A percentile compares a stretch with the other conserved stretches of the same genome.
Conservation (phyloP, 257 asterid species). For the Solanum etuberosum region DNA sequence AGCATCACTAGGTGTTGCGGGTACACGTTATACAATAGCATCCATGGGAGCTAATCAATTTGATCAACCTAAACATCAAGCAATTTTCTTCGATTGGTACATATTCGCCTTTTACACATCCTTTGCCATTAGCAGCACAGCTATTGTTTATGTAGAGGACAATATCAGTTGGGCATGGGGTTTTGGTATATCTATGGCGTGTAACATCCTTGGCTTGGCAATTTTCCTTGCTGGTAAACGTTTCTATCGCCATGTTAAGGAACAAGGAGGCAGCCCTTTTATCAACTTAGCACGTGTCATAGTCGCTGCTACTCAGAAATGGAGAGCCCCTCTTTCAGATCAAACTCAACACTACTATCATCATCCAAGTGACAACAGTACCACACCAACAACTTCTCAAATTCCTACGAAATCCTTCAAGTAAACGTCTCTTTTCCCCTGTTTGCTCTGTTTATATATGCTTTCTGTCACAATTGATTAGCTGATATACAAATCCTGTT, state of each 20-base stretch:
- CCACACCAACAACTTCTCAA: background rate
- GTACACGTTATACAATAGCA: slow-evolving; percentile 21
- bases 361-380: slow-evolving; percentile 3
- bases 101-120: slow-evolving; percentile 13
- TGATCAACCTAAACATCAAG: slow-evolving; percentile 15
- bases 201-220: slow-evolving; percentile 13
- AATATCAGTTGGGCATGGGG: slow-evolving; percentile 27
- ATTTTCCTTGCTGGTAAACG: slow-evolving; percentile 15
- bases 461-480: background rate
- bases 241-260: slow-evolving; percentile 21
- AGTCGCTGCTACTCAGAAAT: slow-evolving; percentile 35
- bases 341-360: slow-evolving; percentile 36
- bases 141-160: slow-evolving; percentile 21
- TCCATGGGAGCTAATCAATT: slow-evolving; percentile 30
- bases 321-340: slow-evolving; percentile 21
- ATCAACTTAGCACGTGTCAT: slow-evolving; percentile 37
- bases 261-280: slow-evolving; percentile 49
- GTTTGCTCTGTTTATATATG: background rate
- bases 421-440: slow-evolving; percentile 10
- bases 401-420: slow-evolving; percentile 11
- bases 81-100: slow-evolving; percentile 21
- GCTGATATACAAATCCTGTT: no score
- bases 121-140: slow-evolving; percentile 12
- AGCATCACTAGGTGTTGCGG: slow-evolving; percentile 19
- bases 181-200: slow-evolving; percentile 8